Percentiles rank a stretch among this genome's conserved stretches.
These are phyloP conservation scores for Colletotrichum australisinense DNA, from an alignment of 2,329 filamentous ascomycete genomes.

Conservation along the genomic window DNA sequence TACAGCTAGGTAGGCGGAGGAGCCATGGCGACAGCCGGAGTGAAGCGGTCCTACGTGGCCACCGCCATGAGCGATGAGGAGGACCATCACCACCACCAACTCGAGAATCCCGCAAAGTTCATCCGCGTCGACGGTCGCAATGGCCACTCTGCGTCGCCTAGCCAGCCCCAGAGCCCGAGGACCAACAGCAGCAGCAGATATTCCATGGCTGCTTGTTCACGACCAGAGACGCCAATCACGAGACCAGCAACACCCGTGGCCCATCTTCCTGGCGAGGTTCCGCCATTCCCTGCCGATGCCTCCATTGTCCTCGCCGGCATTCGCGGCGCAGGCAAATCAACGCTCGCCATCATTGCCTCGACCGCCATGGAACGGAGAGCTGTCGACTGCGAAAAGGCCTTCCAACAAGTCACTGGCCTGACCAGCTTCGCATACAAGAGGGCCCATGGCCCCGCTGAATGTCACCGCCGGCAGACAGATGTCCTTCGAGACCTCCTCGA, in stretches of 20 bases:
- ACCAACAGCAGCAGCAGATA: conserved; percentile 28
- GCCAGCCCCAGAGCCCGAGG: conserved; percentile 29
- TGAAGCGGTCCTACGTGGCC: conserved; percentile 53
- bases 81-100: conserved; percentile 35
- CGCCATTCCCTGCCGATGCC: conserved; percentile 57
- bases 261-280: conserved; percentile 30
- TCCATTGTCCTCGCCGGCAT: conserved; percentile 81
- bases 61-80: conserved; percentile 47
- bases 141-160: conserved; percentile 17
- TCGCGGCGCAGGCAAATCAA: conserved; percentile 80
- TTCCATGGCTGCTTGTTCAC: conserved; percentile 28
- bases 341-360: conserved; percentile 79
- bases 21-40: conserved; percentile 47
- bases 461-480: conserved; percentile 71
- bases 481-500: conserved; percentile 70
- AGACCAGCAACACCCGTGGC: conserved; percentile 22
- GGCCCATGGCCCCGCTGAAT: conserved; percentile 69
- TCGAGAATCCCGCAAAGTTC: conserved; percentile 29
- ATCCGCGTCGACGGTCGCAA: conserved; percentile 29
- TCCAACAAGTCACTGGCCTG: conserved; percentile 72
- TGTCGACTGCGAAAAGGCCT: conserved; percentile 76
- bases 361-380: conserved; percentile 76
- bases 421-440: conserved; percentile 74
- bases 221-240: conserved; percentile 24
- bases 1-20: conserved; percentile 5